Conservation (phyloP, 352 stramenopile genomes). For the Globisporangium paroecandrum region DNA sequence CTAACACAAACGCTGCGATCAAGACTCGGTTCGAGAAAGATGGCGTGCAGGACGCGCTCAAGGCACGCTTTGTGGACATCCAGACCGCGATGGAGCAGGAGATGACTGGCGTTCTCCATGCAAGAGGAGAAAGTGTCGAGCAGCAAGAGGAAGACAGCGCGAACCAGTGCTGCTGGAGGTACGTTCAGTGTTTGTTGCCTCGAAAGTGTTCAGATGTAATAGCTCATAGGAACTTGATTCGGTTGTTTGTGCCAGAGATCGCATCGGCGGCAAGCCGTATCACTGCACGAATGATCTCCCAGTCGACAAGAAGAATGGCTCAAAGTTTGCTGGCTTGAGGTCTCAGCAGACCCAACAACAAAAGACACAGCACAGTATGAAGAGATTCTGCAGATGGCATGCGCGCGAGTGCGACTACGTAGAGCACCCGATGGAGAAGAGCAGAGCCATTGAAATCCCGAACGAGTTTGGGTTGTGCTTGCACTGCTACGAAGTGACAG, state of each 20-base stretch:
- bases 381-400: slow-evolving; percentile 52
- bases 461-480: slow-evolving; percentile 62
- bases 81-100: slow-evolving; percentile 34
- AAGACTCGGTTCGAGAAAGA: slow-evolving; percentile 39
- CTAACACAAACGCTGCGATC: slow-evolving; percentile 33
- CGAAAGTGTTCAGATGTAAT: neutral
- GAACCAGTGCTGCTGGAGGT: slow-evolving; percentile 37
- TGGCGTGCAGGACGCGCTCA: slow-evolving; percentile 21
- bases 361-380: neutral
- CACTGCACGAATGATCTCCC: slow-evolving; percentile 41
- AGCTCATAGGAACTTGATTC: neutral
- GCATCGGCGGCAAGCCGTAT: slow-evolving; percentile 44
- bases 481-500: slow-evolving; percentile 51
- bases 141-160: neutral
- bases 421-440: slow-evolving; percentile 49
- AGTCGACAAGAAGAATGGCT: slow-evolving; percentile 12
- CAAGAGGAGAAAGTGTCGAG: neutral
- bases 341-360: neutral
- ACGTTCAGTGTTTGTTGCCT: neutral
- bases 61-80: slow-evolving; percentile 35
- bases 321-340: slow-evolving; percentile 4
- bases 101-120: slow-evolving; percentile 17
- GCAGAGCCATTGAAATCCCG: slow-evolving; percentile 45
- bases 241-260: slow-evolving; percentile 20
- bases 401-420: slow-evolving; percentile 33